A percentile compares a stretch with the other conserved stretches of the same genome.
Evolutionary conservation across 1,139 yeast species (phyloP).

Genomic region (Dujonia santamariae): DNA sequence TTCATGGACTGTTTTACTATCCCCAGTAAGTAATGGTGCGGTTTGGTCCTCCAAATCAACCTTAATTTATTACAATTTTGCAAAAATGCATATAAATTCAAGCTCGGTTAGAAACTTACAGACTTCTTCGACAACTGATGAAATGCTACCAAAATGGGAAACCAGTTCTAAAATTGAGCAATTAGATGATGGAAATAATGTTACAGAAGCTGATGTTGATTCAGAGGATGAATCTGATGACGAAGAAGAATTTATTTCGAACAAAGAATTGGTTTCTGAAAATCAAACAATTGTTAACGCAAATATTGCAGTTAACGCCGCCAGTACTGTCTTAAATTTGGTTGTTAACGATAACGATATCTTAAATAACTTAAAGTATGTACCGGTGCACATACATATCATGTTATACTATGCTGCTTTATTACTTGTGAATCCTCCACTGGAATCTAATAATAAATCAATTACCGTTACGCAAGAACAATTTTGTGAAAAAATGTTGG

Average conservation of each 20-base stretch:
- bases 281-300: constrained; percentile 37
- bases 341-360: constrained; percentile 62
- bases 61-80: constrained; percentile 67
- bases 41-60: constrained; percentile 74
- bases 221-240: constrained; percentile 25
- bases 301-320: constrained; percentile 59
- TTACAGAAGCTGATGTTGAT: constrained; percentile 12
- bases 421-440: constrained; percentile 50
- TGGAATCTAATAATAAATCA: constrained; percentile 20
- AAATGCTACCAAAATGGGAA: constrained; percentile 40
- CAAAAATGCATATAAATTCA: constrained; percentile 71
- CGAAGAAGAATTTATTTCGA: constrained; percentile 34
- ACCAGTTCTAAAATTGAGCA: constrained; percentile 10
- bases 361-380: constrained; percentile 53
- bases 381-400: constrained; percentile 69
- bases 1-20: constrained; percentile 68
- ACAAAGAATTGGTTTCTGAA: constrained; percentile 33
- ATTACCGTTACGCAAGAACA: constrained; percentile 15
- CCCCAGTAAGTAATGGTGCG: constrained; percentile 57
- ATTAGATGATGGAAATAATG: too few species aligned
- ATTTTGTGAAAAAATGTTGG: constrained; percentile 19
- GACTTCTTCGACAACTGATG: constrained; percentile 14
- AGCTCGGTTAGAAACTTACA: constrained; percentile 49
- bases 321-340: constrained; percentile 57
- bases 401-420: constrained; percentile 70